These are phyloP conservation scores for Syzygium malaccense DNA, from an alignment of 441 rosid genomes.

Conservation along the genomic window DNA sequence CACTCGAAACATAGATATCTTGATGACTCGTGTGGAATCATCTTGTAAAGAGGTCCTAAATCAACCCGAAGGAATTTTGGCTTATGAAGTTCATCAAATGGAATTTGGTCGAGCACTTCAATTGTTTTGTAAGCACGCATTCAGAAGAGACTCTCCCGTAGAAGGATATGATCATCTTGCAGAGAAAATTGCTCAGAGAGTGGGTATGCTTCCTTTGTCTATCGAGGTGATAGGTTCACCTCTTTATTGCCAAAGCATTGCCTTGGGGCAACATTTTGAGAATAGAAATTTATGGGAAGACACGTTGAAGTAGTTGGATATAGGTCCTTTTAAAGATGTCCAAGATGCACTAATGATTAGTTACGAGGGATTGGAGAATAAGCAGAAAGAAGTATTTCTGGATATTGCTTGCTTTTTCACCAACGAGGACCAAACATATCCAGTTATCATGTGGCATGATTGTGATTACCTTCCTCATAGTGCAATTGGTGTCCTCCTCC, in stretches of 20 bases:
- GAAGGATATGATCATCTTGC: not conserved
- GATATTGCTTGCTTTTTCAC: not conserved
- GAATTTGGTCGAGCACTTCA: not conserved
- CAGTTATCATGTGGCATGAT: not conserved
- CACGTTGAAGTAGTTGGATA: not conserved
- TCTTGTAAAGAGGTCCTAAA: not conserved
- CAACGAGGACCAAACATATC: not conserved
- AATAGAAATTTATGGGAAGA: not conserved
- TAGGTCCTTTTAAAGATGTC: not conserved
- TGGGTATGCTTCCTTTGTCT: not conserved
- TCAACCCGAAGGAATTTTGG: not conserved
- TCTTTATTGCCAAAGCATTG: not conserved
- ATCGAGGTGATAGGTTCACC: not conserved
- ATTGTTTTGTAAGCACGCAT: not conserved
- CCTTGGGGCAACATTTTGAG: not conserved
- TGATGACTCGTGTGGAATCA: not conserved
- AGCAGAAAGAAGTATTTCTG: not conserved
- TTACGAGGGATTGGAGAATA: not conserved
- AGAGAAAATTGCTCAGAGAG: fast-evolving
- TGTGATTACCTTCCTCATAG: not conserved
- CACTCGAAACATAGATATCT: not conserved
- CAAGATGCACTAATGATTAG: not conserved
- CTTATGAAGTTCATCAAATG: not conserved
- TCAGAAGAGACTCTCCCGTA: fast-evolving
- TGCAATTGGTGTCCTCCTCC: not conserved